A percentile compares a stretch with the other conserved stretches of the same genome.
These are phyloP conservation scores for Lachancea sp. DNA, from an alignment of 805 yeast genomes.

Conservation along the genomic window DNA sequence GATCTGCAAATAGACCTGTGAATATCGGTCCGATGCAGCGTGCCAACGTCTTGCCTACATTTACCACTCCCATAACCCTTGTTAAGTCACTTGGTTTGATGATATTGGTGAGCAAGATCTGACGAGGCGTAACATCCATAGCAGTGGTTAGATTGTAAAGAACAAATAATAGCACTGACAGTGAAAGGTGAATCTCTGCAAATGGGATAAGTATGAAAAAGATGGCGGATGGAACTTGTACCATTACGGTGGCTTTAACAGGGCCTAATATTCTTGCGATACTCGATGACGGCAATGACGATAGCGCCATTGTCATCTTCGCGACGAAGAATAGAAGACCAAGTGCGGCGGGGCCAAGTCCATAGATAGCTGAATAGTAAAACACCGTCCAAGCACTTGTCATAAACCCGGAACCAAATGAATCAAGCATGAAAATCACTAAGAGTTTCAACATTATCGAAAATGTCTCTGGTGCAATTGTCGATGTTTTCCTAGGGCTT, in stretches of 20 bases:
- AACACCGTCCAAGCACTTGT: slow-evolving; percentile 84
- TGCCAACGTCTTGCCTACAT: slow-evolving; percentile 79
- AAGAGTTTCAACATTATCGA: slow-evolving; percentile 43
- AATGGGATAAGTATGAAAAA: slow-evolving; percentile 52
- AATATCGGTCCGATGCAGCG: slow-evolving; percentile 74
- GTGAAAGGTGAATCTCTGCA: slow-evolving; percentile 31
- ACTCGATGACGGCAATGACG: slow-evolving; percentile 72
- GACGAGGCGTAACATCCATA: slow-evolving; percentile 92
- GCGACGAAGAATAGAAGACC: slow-evolving; percentile 65
- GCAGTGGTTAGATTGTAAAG: slow-evolving; percentile 58
- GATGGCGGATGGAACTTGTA: slow-evolving; percentile 73
- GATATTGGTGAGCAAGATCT: slow-evolving; percentile 64
- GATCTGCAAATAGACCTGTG: slow-evolving; percentile 66
- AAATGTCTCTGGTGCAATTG: slow-evolving; percentile 38
- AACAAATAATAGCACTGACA: slow-evolving; percentile 47
- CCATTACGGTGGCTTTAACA: slow-evolving; percentile 61
- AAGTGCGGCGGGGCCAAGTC: slow-evolving; percentile 47
- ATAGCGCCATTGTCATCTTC: slow-evolving; percentile 54
- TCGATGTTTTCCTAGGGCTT: slow-evolving; percentile 4
- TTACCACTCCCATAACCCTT: slow-evolving; percentile 76
- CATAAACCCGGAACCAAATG: slow-evolving; percentile 85
- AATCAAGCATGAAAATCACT: slow-evolving; percentile 71
- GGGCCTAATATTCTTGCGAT: slow-evolving; percentile 69
- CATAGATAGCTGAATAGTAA: slow-evolving; percentile 58
- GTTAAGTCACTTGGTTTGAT: slow-evolving; percentile 61